A percentile compares a stretch with the other conserved stretches of the same genome.
Evolutionary conservation across 257 asterid genomes (phyloP).

Genomic region (Nicotiana knightiana): DNA sequence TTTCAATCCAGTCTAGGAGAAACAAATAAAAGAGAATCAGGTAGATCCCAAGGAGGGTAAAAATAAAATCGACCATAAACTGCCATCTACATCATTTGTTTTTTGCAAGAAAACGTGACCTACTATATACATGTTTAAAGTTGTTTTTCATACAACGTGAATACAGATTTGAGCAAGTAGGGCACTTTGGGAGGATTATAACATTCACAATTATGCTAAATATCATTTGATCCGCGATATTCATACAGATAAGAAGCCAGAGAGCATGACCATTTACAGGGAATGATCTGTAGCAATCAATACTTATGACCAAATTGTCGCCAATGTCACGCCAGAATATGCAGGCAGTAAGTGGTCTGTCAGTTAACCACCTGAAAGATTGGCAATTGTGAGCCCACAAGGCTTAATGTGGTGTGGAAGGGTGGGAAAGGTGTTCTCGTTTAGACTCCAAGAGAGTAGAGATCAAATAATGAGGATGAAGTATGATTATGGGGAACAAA

Average conservation of each 20-base stretch:
- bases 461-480: neutral
- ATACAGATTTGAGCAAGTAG: neutral
- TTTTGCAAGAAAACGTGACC: neutral
- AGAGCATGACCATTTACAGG: neutral
- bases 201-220: neutral
- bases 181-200: neutral
- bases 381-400: neutral
- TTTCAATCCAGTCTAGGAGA: neutral
- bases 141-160: neutral
- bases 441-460: neutral
- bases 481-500: neutral
- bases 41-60: neutral
- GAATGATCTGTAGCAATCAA: neutral
- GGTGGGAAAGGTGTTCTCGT: neutral
- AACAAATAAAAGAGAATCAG: neutral
- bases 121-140: neutral
- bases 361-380: neutral
- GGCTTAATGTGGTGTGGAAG: neutral
- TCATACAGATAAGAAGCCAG: neutral
- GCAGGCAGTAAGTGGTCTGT: neutral
- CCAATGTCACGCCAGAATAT: neutral
- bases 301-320: neutral
- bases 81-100: neutral
- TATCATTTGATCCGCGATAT: neutral
- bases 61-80: neutral